A percentile compares a stretch with the other conserved stretches of the same genome.
Conservation (phyloP, 2,329 filamentous ascomycete species). For the Corynespora cassiicola region DNA sequence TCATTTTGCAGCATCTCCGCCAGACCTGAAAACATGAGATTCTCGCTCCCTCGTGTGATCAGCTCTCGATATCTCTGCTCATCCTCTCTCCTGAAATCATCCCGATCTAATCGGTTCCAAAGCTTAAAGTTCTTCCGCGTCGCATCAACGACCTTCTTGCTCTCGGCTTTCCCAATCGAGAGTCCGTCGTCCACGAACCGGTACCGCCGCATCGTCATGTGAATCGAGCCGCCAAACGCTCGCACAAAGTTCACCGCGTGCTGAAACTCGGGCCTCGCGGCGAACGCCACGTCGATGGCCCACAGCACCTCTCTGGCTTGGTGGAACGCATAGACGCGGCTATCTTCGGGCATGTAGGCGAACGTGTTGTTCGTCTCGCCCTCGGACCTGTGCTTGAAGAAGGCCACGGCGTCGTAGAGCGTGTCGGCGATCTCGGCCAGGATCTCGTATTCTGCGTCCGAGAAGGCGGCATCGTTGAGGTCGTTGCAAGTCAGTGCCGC, state of each 20-base stretch:
- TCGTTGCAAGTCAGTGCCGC: conserved; percentile 42
- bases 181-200: conserved; percentile 10
- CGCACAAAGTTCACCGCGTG: conserved; percentile 13
- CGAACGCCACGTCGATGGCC: conserved; percentile 44
- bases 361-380: conserved; percentile 45
- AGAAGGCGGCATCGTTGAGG: conserved; percentile 28
- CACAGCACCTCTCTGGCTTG: conserved; percentile 38
- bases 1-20: too few species aligned
- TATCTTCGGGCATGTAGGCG: conserved; percentile 29
- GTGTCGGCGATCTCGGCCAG: conserved; percentile 31
- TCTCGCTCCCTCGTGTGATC: too few species aligned
- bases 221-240: conserved; percentile 8
- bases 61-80: too few species aligned
- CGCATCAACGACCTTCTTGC: neutral
- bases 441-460: conserved; percentile 7
- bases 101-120: neutral
- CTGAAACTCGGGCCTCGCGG: too few species aligned
- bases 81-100: too few species aligned
- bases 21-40: too few species aligned
- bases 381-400: conserved; percentile 43
- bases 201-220: conserved; percentile 12
- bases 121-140: neutral
- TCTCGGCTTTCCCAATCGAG: conserved; percentile 5
- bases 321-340: conserved; percentile 28
- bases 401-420: conserved; percentile 41